These are phyloP conservation scores for Dactylorhiza incarnata DNA, from an alignment of 106 monocot genomes.

Conservation along the genomic window DNA sequence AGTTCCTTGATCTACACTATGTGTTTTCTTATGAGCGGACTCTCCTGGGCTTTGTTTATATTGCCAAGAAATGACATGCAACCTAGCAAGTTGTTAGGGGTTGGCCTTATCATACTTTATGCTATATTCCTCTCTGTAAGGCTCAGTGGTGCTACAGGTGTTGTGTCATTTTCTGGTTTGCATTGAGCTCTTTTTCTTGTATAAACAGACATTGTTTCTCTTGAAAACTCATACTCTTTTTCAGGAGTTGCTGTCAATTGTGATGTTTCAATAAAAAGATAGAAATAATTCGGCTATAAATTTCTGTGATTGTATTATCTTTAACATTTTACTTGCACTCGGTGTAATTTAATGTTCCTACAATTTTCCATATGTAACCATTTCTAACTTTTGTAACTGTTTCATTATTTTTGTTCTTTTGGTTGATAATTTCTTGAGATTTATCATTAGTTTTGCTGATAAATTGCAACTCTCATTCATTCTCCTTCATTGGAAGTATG, in stretches of 20 bases:
- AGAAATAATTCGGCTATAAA: not conserved
- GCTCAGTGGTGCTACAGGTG: conserved; percentile 36
- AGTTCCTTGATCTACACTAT: conserved; percentile 57
- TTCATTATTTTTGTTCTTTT: not conserved
- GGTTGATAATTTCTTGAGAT: not conserved
- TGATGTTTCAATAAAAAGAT: not conserved
- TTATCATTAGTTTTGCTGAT: not conserved
- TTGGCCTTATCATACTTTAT: conserved; percentile 62
- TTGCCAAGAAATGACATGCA: conserved; percentile 56
- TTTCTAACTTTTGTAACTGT: not conserved
- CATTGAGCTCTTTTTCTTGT: conserved; percentile 4
- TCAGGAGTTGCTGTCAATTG: not conserved
- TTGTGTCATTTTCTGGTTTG: conserved; percentile 35
- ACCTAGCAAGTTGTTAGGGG: conserved; percentile 48
- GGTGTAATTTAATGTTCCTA: not conserved
- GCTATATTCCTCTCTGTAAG: conserved; percentile 47
- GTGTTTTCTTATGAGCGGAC: conserved; percentile 52
- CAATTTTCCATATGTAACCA: not conserved
- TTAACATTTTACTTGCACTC: not conserved
- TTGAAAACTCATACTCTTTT: not conserved
- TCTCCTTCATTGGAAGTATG: not conserved
- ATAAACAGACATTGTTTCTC: not conserved
- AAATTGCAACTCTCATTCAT: not conserved
- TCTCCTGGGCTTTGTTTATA: conserved; percentile 53
- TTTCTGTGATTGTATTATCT: not conserved